Conservation (phyloP, 345 rosid genomes). For the Jatropha curcas region DNA sequence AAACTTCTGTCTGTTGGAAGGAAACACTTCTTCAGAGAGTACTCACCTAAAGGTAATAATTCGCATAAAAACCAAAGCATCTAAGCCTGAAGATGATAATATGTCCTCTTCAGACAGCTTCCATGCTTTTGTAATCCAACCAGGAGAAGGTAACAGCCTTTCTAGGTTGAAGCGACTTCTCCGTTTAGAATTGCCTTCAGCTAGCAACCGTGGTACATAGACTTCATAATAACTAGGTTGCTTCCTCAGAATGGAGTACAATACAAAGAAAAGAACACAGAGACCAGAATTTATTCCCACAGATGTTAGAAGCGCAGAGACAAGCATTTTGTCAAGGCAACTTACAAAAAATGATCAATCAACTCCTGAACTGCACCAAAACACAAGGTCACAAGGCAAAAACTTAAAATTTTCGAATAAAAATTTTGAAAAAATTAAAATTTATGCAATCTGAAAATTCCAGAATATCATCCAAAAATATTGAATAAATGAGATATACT, state of each 20-base stretch:
- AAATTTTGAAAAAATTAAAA: not conserved
- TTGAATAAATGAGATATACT: too few species aligned
- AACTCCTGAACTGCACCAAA: constrained; percentile 21
- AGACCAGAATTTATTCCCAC: constrained; percentile 82
- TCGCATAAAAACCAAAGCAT: constrained; percentile 81
- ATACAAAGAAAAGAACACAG: constrained; percentile 61
- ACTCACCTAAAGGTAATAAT: constrained; percentile 71
- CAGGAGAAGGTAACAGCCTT: constrained; percentile 75
- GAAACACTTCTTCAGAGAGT: not conserved
- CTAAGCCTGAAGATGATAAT: constrained; percentile 67
- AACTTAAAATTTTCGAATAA: not conserved
- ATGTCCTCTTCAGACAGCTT: constrained; percentile 65
- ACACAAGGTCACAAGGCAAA: constrained; percentile 8
- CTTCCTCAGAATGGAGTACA: constrained; percentile 79
- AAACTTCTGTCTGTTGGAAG: not conserved
- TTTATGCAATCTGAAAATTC: too few species aligned
- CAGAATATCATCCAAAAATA: too few species aligned
- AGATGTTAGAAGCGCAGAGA: constrained; percentile 91
- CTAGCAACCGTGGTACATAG: constrained; percentile 70
- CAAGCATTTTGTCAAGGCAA: constrained; percentile 51
- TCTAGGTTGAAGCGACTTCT: constrained; percentile 65
- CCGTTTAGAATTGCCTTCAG: constrained; percentile 54
- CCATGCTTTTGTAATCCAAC: constrained; percentile 84
- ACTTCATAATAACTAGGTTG: constrained; percentile 73
- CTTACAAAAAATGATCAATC: constrained; percentile 16